Evolutionary conservation across 768 basidiomycete genomes (phyloP).

Genomic region (Tulasnella sp.): DNA sequence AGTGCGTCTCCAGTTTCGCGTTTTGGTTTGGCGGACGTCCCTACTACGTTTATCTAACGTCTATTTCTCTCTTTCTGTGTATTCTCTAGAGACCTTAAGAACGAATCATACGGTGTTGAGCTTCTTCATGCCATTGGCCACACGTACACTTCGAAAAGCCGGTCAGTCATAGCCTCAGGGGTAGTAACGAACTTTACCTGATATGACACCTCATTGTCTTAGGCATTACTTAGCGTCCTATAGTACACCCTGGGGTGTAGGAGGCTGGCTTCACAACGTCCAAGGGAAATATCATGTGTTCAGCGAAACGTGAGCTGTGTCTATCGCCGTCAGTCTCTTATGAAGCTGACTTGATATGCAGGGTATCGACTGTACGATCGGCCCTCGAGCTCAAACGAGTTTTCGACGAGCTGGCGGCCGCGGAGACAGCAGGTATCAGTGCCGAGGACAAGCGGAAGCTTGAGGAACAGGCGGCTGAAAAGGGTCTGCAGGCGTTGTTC

Average conservation of each 20-base stretch:
- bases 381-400: constrained; percentile 84
- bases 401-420: constrained; percentile 86
- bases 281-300: constrained; percentile 90
- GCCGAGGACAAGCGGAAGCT: constrained; percentile 72
- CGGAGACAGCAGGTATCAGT: constrained; percentile 71
- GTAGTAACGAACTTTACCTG: not conserved
- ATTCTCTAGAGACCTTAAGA: constrained; percentile 59
- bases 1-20: constrained; percentile 39
- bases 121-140: constrained; percentile 79
- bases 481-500: constrained; percentile 82
- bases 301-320: constrained; percentile 70
- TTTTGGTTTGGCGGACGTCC: not conserved
- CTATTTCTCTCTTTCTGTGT: not conserved
- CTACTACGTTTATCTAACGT: not conserved
- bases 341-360: constrained; percentile 24
- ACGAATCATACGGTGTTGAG: constrained; percentile 80
- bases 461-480: constrained; percentile 89
- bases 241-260: constrained; percentile 63
- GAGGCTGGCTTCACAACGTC: constrained; percentile 87
- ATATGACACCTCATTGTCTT: not conserved
- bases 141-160: constrained; percentile 60
- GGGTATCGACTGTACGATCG: constrained; percentile 73
- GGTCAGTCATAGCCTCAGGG: constrained; percentile 14
- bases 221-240: constrained; percentile 73
- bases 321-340: not conserved